These are phyloP conservation scores for Yarrowia deformans DNA, from an alignment of 805 yeast genomes.

Conservation along the genomic window DNA sequence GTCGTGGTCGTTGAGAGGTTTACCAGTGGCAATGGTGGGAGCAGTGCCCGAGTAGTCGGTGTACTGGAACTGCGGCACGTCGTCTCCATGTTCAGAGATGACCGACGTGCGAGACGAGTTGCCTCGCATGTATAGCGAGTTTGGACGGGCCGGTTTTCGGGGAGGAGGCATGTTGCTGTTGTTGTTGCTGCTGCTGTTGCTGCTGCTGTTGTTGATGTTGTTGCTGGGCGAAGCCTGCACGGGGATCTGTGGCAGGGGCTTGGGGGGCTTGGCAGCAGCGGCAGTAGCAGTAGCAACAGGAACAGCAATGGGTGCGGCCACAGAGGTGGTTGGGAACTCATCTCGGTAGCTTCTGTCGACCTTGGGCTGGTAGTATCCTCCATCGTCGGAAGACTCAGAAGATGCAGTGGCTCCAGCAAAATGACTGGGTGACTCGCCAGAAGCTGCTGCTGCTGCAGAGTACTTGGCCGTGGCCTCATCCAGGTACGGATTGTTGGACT, in stretches of 20 bases:
- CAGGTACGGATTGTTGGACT: constrained; percentile 39
- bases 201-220: neutral
- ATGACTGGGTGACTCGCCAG: constrained; percentile 2
- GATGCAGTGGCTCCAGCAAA: neutral
- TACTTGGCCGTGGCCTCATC: constrained; percentile 24
- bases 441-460: constrained; percentile 8
- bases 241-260: constrained; percentile 24
- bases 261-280: constrained; percentile 19
- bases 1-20: constrained; percentile 44
- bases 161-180: constrained; percentile 28
- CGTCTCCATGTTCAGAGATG: constrained; percentile 24
- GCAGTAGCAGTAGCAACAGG: neutral
- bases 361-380: constrained; percentile 30
- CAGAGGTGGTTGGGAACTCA: neutral
- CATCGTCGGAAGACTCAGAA: constrained; percentile 27
- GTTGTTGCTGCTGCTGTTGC: too few species aligned
- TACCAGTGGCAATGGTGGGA: constrained; percentile 9
- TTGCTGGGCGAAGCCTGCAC: constrained; percentile 9
- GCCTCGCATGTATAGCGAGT: constrained; percentile 23
- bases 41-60: constrained; percentile 22
- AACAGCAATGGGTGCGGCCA: neutral
- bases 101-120: constrained; percentile 26
- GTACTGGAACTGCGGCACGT: constrained; percentile 25
- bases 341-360: constrained; percentile 5
- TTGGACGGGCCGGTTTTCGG: constrained; percentile 40